Base-by-base conservation (phyloP, 805 yeast species). In the Candida corydali region DNA sequence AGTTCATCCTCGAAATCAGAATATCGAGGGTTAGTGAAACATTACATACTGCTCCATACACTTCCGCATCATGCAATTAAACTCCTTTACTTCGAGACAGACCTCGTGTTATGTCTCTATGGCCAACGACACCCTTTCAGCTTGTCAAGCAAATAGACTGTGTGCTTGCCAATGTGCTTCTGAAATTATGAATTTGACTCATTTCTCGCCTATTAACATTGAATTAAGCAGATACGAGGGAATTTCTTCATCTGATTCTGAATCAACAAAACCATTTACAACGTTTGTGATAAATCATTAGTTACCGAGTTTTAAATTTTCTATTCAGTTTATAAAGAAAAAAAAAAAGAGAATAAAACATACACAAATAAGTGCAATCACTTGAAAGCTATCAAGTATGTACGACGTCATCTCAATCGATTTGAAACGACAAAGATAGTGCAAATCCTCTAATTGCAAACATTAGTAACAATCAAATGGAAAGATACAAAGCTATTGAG, bases 191-290 rank as follows among this genome's bases (percentile, higher is more conserved):
- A n/a, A 15, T 12, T 22, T 27, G 12, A 29, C 31, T 33, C 31
- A 23, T 16, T 26, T 38, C 32, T 33, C 33, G 32, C 32, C 23
- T 26, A 17, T 29, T 34, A 29, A 23, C 44, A 32, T 44, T n/a
- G n/a, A n/a, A n/a, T n/a, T n/a, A n/a, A n/a, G n/a, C n/a, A n/a
- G 61, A 53, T 69, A 61, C 60, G 63, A 71, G 68, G 69, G 54
- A 52, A 63, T 53, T 34, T 59, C 48, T 53, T 66, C 70, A 45
- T 65, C 72, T 27, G 69, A 55, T 34, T 65, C 71, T 46, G 58
- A 49, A 40, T 57, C 42, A 17, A 34, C 25, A 31, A 46, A 66
- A 47, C 68, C 69, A 36, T 61, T 50, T 33, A 50, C 36, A 32
- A 47, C 44, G 33, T 45, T 50, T 32, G 34, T 34, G 52, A 49